Evolutionary conservation across 208 protist species (phyloP).

Genomic region (Acanthamoeba sp.): DNA sequence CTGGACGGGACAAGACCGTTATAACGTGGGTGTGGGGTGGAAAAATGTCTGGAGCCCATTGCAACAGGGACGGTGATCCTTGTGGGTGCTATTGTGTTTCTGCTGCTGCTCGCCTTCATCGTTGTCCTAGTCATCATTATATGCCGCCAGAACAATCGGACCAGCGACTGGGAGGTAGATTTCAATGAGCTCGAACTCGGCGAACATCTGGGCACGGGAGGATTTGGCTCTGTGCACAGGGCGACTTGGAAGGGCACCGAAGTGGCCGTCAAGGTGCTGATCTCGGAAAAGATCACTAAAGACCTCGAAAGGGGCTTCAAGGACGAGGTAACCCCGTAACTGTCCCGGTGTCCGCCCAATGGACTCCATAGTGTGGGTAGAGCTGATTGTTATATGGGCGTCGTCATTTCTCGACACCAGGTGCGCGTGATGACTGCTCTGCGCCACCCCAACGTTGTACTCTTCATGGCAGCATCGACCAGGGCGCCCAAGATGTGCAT

Average conservation of each 20-base stretch:
- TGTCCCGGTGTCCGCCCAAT: no score
- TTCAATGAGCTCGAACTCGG: slow-evolving; percentile 35
- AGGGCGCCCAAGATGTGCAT: slow-evolving; percentile 34
- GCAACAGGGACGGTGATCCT: background rate
- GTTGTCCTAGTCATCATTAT: background rate
- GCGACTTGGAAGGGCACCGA: background rate
- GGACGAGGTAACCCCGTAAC: slow-evolving; percentile 28
- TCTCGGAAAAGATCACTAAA: slow-evolving; percentile 8
- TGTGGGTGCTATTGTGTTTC: background rate
- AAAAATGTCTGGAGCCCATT: no score
- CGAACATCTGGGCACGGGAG: slow-evolving; percentile 44
- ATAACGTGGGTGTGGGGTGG: no score
- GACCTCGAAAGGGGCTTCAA: slow-evolving; percentile 8
- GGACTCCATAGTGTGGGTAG: no score
- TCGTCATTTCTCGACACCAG: background rate
- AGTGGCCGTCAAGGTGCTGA: background rate
- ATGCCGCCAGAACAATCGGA: background rate
- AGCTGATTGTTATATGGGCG: background rate
- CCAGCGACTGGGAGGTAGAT: slow-evolving; percentile 32
- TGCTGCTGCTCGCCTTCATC: background rate
- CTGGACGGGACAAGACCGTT: no score
- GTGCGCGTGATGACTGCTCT: slow-evolving; percentile 76
- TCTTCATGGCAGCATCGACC: slow-evolving; percentile 81
- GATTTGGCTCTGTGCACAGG: background rate
- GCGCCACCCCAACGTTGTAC: slow-evolving; percentile 79